Conservation (phyloP, 768 basidiomycete species). For the Boletellus ananas region DNA sequence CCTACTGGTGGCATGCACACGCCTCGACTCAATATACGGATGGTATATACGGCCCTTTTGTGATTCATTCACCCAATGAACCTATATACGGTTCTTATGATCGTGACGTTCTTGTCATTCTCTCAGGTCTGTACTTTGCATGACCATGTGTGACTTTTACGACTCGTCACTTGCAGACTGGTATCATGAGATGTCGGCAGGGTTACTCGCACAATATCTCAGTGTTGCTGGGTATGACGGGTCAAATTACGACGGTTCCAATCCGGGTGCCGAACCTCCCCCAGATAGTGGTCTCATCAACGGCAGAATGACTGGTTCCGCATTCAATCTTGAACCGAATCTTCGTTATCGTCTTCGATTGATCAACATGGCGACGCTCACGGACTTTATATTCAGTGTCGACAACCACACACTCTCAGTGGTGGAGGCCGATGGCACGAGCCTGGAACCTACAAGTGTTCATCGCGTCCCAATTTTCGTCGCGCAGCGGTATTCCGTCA, state of each 20-base stretch:
- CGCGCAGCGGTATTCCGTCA: slow-evolving; percentile 50
- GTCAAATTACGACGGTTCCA: slow-evolving; percentile 29
- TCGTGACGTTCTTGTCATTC: slow-evolving; percentile 35
- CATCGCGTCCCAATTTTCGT: slow-evolving; percentile 39
- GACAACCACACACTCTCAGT: slow-evolving; percentile 45
- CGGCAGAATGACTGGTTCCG: slow-evolving; percentile 23
- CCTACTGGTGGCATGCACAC: slow-evolving; percentile 49
- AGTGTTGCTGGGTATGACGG: slow-evolving; percentile 23
- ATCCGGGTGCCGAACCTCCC: slow-evolving; percentile 35
- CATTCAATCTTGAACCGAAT: slow-evolving; percentile 34
- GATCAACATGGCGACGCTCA: slow-evolving; percentile 46
- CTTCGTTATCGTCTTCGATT: slow-evolving; percentile 45
- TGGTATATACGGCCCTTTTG: slow-evolving; percentile 45
- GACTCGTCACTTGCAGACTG: slow-evolving; percentile 22
- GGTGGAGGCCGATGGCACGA: slow-evolving; percentile 47
- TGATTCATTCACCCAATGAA: slow-evolving; percentile 41
- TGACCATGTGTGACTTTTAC: not conserved
- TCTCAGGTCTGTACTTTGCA: slow-evolving; percentile 29
- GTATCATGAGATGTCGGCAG: slow-evolving; percentile 32
- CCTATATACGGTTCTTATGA: slow-evolving; percentile 35
- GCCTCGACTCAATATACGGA: slow-evolving; percentile 43
- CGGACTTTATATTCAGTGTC: slow-evolving; percentile 42
- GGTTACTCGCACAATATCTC: slow-evolving; percentile 30
- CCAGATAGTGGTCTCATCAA: slow-evolving; percentile 38
- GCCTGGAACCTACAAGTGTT: slow-evolving; percentile 37